Evolutionary conservation across 192 early-diverging fungal species (phyloP).

Genomic region (Diversispora eburnea): DNA sequence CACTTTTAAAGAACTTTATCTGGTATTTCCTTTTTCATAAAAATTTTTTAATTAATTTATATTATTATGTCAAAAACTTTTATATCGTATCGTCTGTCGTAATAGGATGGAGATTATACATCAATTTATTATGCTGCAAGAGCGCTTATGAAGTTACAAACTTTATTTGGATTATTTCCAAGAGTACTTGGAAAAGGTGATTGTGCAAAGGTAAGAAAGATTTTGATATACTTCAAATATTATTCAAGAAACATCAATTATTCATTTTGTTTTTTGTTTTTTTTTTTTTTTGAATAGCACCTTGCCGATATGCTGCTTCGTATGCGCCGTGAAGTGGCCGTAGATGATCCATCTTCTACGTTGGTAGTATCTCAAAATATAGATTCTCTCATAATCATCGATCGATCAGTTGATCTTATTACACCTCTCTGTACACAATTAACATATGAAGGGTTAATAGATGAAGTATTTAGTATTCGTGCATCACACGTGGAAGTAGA

Average conservation of each 20-base stretch:
- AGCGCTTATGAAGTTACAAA: constrained; percentile 87
- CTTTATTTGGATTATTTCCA: constrained; percentile 84
- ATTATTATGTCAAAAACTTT: not conserved
- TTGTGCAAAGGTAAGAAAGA: constrained; percentile 57
- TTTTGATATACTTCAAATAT: not conserved
- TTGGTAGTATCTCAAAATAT: constrained; percentile 60
- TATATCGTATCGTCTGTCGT: too few species aligned
- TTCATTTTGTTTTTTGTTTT: constrained; percentile 18
- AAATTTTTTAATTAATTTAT: not conserved
- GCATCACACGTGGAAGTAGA: constrained; percentile 74
- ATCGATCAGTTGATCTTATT: constrained; percentile 83
- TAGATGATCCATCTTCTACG: constrained; percentile 48
- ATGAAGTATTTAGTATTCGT: constrained; percentile 86
- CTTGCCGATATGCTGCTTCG: constrained; percentile 75
- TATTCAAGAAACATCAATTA: not conserved
- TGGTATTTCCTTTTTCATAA: constrained; percentile 41
- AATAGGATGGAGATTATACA: constrained; percentile 72
- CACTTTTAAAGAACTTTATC: constrained; percentile 77
- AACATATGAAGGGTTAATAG: constrained; percentile 95
- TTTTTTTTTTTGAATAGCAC: constrained; percentile 30
- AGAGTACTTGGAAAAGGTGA: constrained; percentile 89
- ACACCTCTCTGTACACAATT: constrained; percentile 93
- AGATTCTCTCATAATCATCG: constrained; percentile 86
- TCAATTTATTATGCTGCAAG: constrained; percentile 69
- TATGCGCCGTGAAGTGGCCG: constrained; percentile 76